Evolutionary conservation across 495 filamentous ascomycete genomes (phyloP), one percentile per base, ranked within the genome.

Genomic region (Talaromyces adpressus): DNA sequence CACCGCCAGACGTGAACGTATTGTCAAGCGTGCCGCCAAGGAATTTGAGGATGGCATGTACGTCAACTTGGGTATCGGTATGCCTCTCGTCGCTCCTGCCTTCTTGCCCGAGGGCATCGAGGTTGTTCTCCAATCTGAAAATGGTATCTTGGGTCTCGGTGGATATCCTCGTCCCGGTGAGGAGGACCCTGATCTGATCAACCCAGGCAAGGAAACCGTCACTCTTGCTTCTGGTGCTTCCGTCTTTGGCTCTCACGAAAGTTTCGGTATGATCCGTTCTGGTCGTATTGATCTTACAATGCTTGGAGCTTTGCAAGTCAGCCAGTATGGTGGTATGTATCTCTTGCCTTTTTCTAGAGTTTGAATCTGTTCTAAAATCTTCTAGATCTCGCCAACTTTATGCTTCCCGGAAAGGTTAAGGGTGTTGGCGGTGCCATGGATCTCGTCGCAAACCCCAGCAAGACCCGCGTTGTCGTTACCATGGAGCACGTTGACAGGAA

Each of bases 1-100:
- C 29, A 88, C 87, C 20, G 82, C 79, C 62, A 91, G 90, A 80
- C 83, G 92, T 60, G 90, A 93, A 74, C 81, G 89, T 30, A 96
- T 96, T 69, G 89, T 94, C 27, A 83, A 84, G 68, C 81, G 92
- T 61, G 91, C 92, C 1, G 92, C 92, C 47, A 93, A 91, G 79
- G 92, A 96, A 73, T 93, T 96, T 77, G 87, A 91, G 77, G 91
- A 95, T 69, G 92, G 92, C 67, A 94, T 93, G 90, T 95, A 95
- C 70, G 92, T 91, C 64, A 96, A 96, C 76, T 80, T 96, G 22
- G 92, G 92, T 61, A 93, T 96, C 68, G 92, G 92, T 66, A 94
- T 96, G 85, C 92, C 92, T 30, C 91, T 93, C 84, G 83, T 92
- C 30, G 91, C 92, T 3, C 91, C 92, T 0, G 82, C 82, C 23